Conservation (phyloP, 169 alveolate genomes). For the Cryptosporidium sp. region DNA sequence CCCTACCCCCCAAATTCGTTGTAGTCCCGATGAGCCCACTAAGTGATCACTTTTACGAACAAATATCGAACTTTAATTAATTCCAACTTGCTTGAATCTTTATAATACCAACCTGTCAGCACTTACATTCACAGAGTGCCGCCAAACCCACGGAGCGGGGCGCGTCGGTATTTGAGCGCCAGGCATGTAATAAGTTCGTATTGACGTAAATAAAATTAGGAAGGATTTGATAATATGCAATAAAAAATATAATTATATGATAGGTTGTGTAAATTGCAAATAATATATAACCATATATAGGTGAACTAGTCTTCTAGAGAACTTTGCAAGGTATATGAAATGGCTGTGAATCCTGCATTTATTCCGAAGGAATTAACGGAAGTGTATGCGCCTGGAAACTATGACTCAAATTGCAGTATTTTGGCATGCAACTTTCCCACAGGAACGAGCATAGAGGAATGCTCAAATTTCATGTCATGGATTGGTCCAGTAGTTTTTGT, state of each 20-base stretch:
- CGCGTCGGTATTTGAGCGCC: background rate
- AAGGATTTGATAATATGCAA: background rate
- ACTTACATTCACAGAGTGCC: background rate
- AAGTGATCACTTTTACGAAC: background rate
- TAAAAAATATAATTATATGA: background rate
- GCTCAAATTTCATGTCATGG: slow-evolving; percentile 78
- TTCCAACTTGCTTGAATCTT: background rate
- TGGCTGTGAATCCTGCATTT: slow-evolving; percentile 70
- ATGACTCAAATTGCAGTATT: slow-evolving; percentile 52
- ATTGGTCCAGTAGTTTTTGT: slow-evolving; percentile 80
- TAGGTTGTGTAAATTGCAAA: too few relatives aligned
- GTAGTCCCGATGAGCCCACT: slow-evolving; percentile 22
- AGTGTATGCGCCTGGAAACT: slow-evolving; percentile 40
- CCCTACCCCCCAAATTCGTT: slow-evolving; percentile 8
- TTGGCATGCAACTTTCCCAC: slow-evolving; percentile 80
- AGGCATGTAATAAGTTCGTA: background rate
- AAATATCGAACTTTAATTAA: background rate
- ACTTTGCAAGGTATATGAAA: background rate
- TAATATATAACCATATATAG: background rate
- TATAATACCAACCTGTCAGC: background rate
- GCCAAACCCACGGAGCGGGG: background rate
- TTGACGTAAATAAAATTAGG: too few relatives aligned
- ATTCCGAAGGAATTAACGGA: slow-evolving; percentile 62
- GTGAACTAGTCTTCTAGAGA: background rate
- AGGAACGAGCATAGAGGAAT: slow-evolving; percentile 66